Conservation (phyloP, 1,284 basidiomycete genomes). For the Fomitiporia mediterranea region DNA sequence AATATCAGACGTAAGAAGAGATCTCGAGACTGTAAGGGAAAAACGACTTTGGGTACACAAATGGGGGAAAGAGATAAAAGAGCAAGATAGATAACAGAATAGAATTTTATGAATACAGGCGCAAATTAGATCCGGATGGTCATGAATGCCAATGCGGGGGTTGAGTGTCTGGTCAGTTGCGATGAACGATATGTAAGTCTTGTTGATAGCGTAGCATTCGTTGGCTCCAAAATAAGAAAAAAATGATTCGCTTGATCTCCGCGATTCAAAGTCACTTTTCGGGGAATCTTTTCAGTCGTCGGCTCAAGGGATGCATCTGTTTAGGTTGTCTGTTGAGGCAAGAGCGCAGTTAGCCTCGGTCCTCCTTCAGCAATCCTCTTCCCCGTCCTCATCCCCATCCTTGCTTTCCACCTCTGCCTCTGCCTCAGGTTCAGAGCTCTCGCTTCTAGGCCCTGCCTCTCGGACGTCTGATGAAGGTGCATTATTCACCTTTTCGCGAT, state of each 20-base stretch:
- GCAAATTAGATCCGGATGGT: neutral
- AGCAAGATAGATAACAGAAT: too few relatives aligned
- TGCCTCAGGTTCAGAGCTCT: conserved; percentile 17
- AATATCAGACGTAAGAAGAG: neutral
- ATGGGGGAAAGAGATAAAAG: too few relatives aligned
- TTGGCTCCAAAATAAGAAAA: neutral
- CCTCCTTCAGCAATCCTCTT: conserved; percentile 29
- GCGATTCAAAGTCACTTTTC: neutral
- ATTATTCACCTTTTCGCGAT: conserved; percentile 21
- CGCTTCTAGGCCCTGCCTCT: conserved; percentile 26
- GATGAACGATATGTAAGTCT: neutral
- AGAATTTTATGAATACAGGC: conserved; percentile 4
- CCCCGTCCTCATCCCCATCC: conserved; percentile 31
- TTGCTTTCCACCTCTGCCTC: conserved; percentile 20
- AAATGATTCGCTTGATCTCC: neutral
- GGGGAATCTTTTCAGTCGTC: neutral
- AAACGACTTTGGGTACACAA: too few relatives aligned
- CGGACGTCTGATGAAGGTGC: neutral
- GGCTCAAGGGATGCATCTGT: neutral
- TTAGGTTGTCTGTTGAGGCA: conserved; percentile 12
- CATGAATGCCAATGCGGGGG: conserved; percentile 2
- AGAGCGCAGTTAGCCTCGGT: conserved; percentile 21
- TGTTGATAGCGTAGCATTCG: neutral
- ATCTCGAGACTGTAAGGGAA: neutral
- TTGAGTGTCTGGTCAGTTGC: neutral